These are phyloP conservation scores for Calycina marina DNA, from an alignment of 2,329 filamentous ascomycete species.

Conservation along the genomic window DNA sequence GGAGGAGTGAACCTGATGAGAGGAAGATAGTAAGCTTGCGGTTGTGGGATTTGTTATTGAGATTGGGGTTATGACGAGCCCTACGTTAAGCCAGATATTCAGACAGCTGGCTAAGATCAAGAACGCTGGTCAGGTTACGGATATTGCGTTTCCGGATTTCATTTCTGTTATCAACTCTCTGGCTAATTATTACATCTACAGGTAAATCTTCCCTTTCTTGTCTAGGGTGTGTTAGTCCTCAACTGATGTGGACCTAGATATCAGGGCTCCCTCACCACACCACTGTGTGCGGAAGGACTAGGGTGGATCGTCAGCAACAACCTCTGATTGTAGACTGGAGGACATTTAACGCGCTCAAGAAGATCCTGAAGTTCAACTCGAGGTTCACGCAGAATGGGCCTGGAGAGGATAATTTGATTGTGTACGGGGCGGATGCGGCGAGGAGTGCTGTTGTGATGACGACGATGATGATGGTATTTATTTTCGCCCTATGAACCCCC, in stretches of 20 bases:
- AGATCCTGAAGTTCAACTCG: slow-evolving; percentile 39
- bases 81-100: slow-evolving; percentile 24
- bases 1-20: background rate
- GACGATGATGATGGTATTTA: too few species aligned
- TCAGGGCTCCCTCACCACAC: slow-evolving; percentile 44
- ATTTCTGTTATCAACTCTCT: slow-evolving; percentile 3
- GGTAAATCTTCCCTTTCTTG: background rate
- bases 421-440: too few species aligned
- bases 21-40: slow-evolving; percentile 11
- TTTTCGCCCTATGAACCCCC: too few species aligned
- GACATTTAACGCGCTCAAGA: slow-evolving; percentile 36
- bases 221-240: background rate
- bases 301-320: slow-evolving; percentile 36
- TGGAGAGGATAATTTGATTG: slow-evolving; percentile 6
- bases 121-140: slow-evolving; percentile 7
- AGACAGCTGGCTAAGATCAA: slow-evolving; percentile 4
- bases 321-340: slow-evolving; percentile 32
- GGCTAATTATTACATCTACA: slow-evolving; percentile 3
- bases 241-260: slow-evolving; percentile 27
- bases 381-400: slow-evolving; percentile 33
- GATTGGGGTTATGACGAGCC: slow-evolving; percentile 24
- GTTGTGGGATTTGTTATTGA: slow-evolving; percentile 25
- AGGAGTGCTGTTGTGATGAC: too few species aligned
- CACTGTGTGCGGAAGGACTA: slow-evolving; percentile 43
- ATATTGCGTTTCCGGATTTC: slow-evolving; percentile 8